phyloP scores from a whole-genome alignment of 2,329 filamentous ascomycete species.

The Verticillium tricorpus region DNA sequence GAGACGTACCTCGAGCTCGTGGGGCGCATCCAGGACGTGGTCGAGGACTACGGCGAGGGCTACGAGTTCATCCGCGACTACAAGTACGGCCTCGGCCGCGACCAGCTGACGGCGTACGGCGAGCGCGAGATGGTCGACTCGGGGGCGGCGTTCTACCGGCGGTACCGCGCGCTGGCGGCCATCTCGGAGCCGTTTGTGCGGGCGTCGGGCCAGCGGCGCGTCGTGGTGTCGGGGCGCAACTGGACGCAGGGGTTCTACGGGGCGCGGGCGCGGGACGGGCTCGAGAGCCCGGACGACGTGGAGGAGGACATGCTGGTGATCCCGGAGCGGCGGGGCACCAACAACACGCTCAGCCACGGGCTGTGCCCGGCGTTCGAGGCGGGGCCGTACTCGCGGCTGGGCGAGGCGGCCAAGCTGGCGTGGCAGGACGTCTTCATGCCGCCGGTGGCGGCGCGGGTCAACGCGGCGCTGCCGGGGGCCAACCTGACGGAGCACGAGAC shows the following conservation, averaged over 20 bases:
- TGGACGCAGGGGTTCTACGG: slow-evolving; percentile 71
- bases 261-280: slow-evolving; percentile 32
- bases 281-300: slow-evolving; percentile 34
- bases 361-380: slow-evolving; percentile 68
- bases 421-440: slow-evolving; percentile 64
- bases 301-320: slow-evolving; percentile 60
- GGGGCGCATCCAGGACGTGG: slow-evolving; percentile 55
- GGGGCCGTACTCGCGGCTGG: slow-evolving; percentile 44
- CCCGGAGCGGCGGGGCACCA: slow-evolving; percentile 59
- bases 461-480: slow-evolving; percentile 62
- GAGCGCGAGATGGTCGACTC: slow-evolving; percentile 67
- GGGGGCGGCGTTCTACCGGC: slow-evolving; percentile 68
- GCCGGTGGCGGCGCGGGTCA: slow-evolving; percentile 64
- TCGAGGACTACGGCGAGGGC: slow-evolving; percentile 53
- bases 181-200: slow-evolving; percentile 64
- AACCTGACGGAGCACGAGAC: slow-evolving; percentile 60
- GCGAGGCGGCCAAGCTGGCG: slow-evolving; percentile 42
- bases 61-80: slow-evolving; percentile 71
- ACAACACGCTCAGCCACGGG: slow-evolving; percentile 79
- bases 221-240: slow-evolving; percentile 68
- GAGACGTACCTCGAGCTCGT: slow-evolving; percentile 59
- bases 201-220: slow-evolving; percentile 64
- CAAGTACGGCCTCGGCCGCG: slow-evolving; percentile 64
- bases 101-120: slow-evolving; percentile 65
- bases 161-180: slow-evolving; percentile 61